A percentile compares a stretch with the other conserved stretches of the same genome.
phyloP scores from a whole-genome alignment of 1,284 basidiomycete genomes.

The Singerocomus inundabilis region DNA sequence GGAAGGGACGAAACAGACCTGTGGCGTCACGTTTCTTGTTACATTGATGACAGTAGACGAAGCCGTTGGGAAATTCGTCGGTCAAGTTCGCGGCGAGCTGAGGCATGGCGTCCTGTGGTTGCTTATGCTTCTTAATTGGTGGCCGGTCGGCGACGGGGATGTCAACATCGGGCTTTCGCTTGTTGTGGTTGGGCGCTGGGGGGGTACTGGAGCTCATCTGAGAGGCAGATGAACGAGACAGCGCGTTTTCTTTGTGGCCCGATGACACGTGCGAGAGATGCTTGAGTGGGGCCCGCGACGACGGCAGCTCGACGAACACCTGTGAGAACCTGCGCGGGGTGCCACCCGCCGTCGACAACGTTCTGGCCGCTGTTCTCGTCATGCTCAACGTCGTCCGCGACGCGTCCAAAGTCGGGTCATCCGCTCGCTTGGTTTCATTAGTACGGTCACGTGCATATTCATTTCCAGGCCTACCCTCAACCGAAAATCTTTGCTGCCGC shows the following conservation, averaged over 20 bases:
- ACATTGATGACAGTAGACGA: slow-evolving; percentile 70
- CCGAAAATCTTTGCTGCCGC: slow-evolving; percentile 28
- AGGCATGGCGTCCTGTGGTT: slow-evolving; percentile 3
- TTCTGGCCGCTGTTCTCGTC: slow-evolving; percentile 10
- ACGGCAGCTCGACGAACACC: slow-evolving; percentile 60
- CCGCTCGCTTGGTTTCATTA: slow-evolving; percentile 16
- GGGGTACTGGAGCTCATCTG: slow-evolving; percentile 33
- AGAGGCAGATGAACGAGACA: slow-evolving; percentile 38
- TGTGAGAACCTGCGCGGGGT: slow-evolving; percentile 38
- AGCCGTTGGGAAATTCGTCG: slow-evolving; percentile 37
- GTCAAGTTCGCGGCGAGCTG: slow-evolving; percentile 12
- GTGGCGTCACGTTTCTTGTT: slow-evolving; percentile 52
- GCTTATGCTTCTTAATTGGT: slow-evolving; percentile 37
- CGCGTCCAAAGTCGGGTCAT: slow-evolving; percentile 19
- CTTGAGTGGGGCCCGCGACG: slow-evolving; percentile 33
- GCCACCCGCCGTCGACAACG: slow-evolving; percentile 21
- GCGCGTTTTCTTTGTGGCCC: slow-evolving; percentile 57
- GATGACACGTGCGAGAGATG: slow-evolving; percentile 34
- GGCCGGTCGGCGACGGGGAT: slow-evolving; percentile 12
- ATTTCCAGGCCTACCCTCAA: slow-evolving; percentile 27
- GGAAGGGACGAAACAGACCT: slow-evolving; percentile 36
- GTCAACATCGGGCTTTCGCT: slow-evolving; percentile 41
- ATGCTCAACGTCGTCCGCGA: slow-evolving; percentile 19
- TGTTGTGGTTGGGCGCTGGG: slow-evolving; percentile 32
- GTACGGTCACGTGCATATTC: slow-evolving; percentile 31